Evolutionary conservation across 805 yeast species (phyloP).

Genomic region (Schizosaccharomyces pombe): DNA sequence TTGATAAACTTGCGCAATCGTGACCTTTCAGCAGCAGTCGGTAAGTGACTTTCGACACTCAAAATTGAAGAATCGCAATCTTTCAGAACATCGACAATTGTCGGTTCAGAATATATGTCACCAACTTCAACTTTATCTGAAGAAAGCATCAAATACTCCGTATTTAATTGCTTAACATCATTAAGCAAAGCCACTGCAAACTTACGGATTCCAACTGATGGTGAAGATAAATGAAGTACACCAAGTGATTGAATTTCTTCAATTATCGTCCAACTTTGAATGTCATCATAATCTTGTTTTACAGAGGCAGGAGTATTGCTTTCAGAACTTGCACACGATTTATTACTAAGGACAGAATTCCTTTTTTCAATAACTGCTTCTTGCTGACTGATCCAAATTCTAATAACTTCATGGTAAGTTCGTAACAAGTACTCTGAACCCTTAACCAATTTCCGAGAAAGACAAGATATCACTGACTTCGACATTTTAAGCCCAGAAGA

Average conservation of each 20-base stretch:
- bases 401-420: neutral
- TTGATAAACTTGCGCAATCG: slow-evolving; percentile 37
- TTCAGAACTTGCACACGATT: neutral
- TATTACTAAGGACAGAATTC: neutral
- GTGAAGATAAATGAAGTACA: slow-evolving; percentile 69
- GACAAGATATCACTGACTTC: neutral
- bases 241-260: slow-evolving; percentile 96
- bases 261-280: slow-evolving; percentile 36
- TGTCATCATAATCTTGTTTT: neutral
- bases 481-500: neutral
- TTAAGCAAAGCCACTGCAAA: slow-evolving; percentile 53
- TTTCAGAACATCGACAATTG: slow-evolving; percentile 47
- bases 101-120: slow-evolving; percentile 9
- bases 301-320: neutral
- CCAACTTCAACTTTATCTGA: neutral
- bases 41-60: neutral
- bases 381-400: neutral
- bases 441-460: neutral
- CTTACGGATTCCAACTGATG: slow-evolving; percentile 51
- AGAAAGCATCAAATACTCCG: slow-evolving; percentile 19
- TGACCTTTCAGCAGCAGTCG: slow-evolving; percentile 47
- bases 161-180: slow-evolving; percentile 70
- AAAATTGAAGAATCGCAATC: neutral
- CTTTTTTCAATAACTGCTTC: neutral
- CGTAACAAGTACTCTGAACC: neutral